A percentile compares a stretch with the other conserved stretches of the same genome.
These are phyloP conservation scores for Scedosporium dehoogii DNA, from an alignment of 2,329 filamentous ascomycete genomes.

Conservation along the genomic window DNA sequence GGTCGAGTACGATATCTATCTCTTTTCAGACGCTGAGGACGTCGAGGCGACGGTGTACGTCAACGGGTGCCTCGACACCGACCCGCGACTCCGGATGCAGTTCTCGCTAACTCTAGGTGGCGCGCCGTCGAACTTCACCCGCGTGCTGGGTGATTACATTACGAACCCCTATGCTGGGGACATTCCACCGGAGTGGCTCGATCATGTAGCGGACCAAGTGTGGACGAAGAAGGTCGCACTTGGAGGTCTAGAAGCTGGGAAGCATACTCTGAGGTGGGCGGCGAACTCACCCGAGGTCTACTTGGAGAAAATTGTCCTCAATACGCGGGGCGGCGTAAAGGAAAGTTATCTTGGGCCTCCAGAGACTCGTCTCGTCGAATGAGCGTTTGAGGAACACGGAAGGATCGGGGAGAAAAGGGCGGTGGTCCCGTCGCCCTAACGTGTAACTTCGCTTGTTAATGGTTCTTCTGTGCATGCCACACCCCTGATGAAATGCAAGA, in stretches of 20 bases:
- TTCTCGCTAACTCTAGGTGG: constrained; percentile 18
- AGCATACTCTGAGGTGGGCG: constrained; percentile 17
- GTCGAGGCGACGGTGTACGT: constrained; percentile 17
- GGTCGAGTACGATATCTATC: constrained; percentile 17
- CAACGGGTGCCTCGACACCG: constrained; percentile 18
- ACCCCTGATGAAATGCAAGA: neutral
- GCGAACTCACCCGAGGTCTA: constrained; percentile 21
- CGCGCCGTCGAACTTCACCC: constrained; percentile 13
- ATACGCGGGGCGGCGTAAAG: constrained; percentile 18
- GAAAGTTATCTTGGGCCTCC: constrained; percentile 19
- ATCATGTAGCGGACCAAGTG: constrained; percentile 17
- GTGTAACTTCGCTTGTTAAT: neutral
- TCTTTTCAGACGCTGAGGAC: constrained; percentile 11
- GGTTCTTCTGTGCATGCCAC: no score
- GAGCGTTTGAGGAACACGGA: neutral
- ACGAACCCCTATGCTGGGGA: constrained; percentile 14
- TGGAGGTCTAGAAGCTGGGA: constrained; percentile 13
- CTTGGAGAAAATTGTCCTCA: constrained; percentile 20
- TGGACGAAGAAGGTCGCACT: constrained; percentile 16
- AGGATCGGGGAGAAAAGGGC: neutral
- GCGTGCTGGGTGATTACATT: constrained; percentile 3
- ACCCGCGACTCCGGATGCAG: constrained; percentile 16
- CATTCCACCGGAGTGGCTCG: constrained; percentile 15
- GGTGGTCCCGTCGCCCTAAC: neutral
- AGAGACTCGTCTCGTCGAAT: constrained; percentile 11